Conservation (phyloP, 2,329 filamentous ascomycete species). For the Geoglossum cookeanum region DNA sequence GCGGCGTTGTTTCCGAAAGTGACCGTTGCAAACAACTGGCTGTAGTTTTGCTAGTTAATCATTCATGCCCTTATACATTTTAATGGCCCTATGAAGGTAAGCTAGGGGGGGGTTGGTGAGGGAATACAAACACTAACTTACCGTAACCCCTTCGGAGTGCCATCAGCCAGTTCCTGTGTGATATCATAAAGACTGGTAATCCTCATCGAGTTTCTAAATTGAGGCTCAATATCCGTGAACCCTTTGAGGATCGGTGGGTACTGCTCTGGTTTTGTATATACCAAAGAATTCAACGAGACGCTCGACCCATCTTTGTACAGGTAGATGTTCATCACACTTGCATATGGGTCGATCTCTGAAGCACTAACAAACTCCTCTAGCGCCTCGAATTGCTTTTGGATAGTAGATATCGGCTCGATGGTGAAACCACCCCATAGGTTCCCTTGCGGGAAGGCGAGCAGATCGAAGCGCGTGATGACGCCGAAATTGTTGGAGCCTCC, state of each 20-base stretch:
- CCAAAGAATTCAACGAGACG: slow-evolving; percentile 18
- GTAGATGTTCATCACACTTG: slow-evolving; percentile 19
- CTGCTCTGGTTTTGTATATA: slow-evolving; percentile 20
- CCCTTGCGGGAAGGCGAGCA: slow-evolving; percentile 21
- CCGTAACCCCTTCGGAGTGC: slow-evolving; percentile 16
- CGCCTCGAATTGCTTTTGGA: slow-evolving; percentile 16
- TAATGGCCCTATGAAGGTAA: background rate
- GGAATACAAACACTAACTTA: background rate
- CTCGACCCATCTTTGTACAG: slow-evolving; percentile 11
- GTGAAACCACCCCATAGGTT: slow-evolving; percentile 22
- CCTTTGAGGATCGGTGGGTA: slow-evolving; percentile 20
- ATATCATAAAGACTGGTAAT: slow-evolving; percentile 17
- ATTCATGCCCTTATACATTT: background rate
- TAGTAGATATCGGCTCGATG: slow-evolving; percentile 16
- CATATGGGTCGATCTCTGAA: slow-evolving; percentile 18
- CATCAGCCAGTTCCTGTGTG: slow-evolving; percentile 18
- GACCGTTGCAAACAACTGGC: slow-evolving; percentile 18
- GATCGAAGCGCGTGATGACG: slow-evolving; percentile 27
- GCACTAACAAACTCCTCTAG: slow-evolving; percentile 17
- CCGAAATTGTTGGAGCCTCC: slow-evolving; percentile 40
- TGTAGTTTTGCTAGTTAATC: background rate
- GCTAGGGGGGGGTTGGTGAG: slow-evolving; percentile 7
- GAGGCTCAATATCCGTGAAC: slow-evolving; percentile 17
- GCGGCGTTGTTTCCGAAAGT: slow-evolving; percentile 16
- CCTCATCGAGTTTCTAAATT: slow-evolving; percentile 16